Evolutionary conservation across 805 yeast genomes (phyloP).

Genomic region (Pichia ethanolica): DNA sequence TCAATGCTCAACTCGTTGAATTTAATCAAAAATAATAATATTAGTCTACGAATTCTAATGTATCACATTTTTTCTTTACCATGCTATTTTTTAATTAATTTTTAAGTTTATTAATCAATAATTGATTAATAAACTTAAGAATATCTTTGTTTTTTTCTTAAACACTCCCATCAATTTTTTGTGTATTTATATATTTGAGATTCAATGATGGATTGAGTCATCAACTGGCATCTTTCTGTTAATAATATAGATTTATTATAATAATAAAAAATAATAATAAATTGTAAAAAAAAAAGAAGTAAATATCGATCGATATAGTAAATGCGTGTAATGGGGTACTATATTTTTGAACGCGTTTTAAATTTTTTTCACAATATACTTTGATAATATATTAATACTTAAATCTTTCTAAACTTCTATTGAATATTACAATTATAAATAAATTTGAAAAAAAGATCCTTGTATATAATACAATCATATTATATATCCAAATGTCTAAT

Average conservation of each 20-base stretch:
- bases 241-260: slow-evolving; percentile 2
- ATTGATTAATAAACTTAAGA: no score
- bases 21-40: not conserved
- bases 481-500: no score
- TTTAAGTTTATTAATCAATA: no score
- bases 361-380: no score
- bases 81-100: not conserved
- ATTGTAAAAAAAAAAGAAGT: not conserved
- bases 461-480: no score
- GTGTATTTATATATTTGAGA: slow-evolving; percentile 9
- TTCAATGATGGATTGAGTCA: slow-evolving; percentile 17
- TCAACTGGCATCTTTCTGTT: slow-evolving; percentile 19
- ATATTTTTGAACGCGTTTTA: no score
- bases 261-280: not conserved
- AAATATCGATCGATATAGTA: no score
- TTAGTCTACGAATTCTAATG: slow-evolving; percentile 8
- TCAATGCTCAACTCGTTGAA: slow-evolving; percentile 28
- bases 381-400: no score
- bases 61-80: not conserved
- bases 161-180: slow-evolving; percentile 5
- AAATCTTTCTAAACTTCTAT: no score
- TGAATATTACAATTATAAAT: no score
- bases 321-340: no score
- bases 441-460: no score
- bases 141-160: not conserved